Evolutionary conservation across 805 yeast genomes (phyloP).

Genomic region (Hermanozyma aechmeae): DNA sequence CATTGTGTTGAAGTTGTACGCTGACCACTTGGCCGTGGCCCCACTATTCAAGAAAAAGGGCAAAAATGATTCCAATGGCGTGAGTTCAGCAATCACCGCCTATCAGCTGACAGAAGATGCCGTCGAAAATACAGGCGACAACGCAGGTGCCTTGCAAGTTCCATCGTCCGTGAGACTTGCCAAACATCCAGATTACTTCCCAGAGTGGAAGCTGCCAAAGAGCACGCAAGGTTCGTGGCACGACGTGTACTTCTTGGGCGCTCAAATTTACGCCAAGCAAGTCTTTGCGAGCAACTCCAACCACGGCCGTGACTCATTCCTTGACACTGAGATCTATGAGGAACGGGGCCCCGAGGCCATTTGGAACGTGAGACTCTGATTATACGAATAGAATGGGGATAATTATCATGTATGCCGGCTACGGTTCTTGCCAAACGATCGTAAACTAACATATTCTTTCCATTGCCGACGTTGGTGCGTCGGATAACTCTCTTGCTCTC

Average conservation of each 20-base stretch:
- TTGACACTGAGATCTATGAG: constrained; percentile 61
- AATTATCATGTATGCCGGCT: no score
- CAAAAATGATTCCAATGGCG: constrained; percentile 16
- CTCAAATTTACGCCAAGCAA: constrained; percentile 80
- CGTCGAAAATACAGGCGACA: constrained; percentile 7
- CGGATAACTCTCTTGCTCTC: background rate
- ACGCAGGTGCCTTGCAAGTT: constrained; percentile 43
- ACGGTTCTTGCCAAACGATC: no score
- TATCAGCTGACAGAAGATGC: constrained; percentile 35
- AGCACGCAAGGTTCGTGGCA: constrained; percentile 51
- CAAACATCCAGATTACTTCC: constrained; percentile 83
- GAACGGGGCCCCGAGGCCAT: constrained; percentile 75
- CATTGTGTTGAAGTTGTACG: constrained; percentile 46
- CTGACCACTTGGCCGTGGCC: constrained; percentile 41
- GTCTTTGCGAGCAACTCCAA: constrained; percentile 52
- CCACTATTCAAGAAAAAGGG: constrained; percentile 15
- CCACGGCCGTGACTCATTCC: constrained; percentile 52
- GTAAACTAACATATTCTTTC: background rate
- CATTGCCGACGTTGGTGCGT: background rate
- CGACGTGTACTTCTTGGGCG: constrained; percentile 76
- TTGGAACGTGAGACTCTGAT: constrained; percentile 46
- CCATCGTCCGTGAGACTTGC: constrained; percentile 67
- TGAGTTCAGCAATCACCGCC: constrained; percentile 30
- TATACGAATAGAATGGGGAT: background rate
- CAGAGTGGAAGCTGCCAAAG: constrained; percentile 74